Percentiles rank a stretch among this genome's conserved stretches.
These are phyloP conservation scores for Aureobasidium sp. DNA, from an alignment of 2,329 filamentous ascomycete genomes.

Conservation along the genomic window DNA sequence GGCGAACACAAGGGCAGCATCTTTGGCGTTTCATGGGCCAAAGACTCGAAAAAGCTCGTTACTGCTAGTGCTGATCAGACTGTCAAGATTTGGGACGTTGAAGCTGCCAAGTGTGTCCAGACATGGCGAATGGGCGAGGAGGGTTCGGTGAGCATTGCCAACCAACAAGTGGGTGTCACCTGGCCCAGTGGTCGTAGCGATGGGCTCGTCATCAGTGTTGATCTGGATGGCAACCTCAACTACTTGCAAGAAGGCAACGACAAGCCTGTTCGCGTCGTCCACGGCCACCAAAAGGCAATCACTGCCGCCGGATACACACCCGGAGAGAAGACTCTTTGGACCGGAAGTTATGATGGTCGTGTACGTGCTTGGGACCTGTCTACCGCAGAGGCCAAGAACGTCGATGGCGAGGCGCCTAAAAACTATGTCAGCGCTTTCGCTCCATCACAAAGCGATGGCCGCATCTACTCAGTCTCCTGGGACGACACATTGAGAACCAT, in stretches of 20 bases:
- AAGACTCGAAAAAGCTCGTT: slow-evolving; percentile 76
- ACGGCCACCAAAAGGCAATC: slow-evolving; percentile 87
- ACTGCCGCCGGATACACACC: slow-evolving; percentile 62
- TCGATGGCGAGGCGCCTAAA: slow-evolving; percentile 76
- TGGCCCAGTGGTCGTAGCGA: slow-evolving; percentile 79
- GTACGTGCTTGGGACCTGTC: slow-evolving; percentile 76
- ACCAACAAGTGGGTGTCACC: slow-evolving; percentile 93
- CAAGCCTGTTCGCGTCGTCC: slow-evolving; percentile 63
- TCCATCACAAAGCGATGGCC: slow-evolving; percentile 38
- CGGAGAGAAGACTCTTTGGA: slow-evolving; percentile 62
- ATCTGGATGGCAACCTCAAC: slow-evolving; percentile 80
- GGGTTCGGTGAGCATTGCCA: slow-evolving; percentile 60
- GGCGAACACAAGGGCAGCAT: slow-evolving; percentile 89
- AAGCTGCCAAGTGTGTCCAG: slow-evolving; percentile 67
- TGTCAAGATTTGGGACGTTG: slow-evolving; percentile 87
- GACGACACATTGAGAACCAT: slow-evolving; percentile 82
- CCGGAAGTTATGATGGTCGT: slow-evolving; percentile 86
- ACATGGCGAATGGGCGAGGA: slow-evolving; percentile 80
- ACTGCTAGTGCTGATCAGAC: slow-evolving; percentile 93
- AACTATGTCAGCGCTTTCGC: slow-evolving; percentile 79
- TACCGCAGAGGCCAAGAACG: slow-evolving; percentile 59
- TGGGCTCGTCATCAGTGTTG: slow-evolving; percentile 82
- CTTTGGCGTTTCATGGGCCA: slow-evolving; percentile 83
- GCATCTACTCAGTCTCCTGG: slow-evolving; percentile 85
- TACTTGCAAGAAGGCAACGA: slow-evolving; percentile 73